phyloP scores from a whole-genome alignment of 768 basidiomycete genomes.

The Auricularia heimuer region DNA sequence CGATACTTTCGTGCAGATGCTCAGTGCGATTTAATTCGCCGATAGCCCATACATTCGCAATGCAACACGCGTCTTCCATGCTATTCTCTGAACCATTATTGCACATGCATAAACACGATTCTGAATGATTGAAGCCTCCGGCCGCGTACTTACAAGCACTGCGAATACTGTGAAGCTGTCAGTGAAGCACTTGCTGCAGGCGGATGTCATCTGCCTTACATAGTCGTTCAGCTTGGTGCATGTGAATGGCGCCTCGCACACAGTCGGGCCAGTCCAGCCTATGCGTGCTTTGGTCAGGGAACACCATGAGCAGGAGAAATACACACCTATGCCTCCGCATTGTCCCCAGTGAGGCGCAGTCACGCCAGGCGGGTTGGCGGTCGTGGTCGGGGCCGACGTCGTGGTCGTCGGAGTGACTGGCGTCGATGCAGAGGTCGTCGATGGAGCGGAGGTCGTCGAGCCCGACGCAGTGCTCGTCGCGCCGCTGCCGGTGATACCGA shows the following conservation, averaged over 20 bases:
- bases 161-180: neutral
- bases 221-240: neutral
- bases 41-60: too few relatives aligned
- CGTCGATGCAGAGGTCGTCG: neutral
- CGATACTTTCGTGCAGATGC: too few relatives aligned
- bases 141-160: neutral
- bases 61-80: too few relatives aligned
- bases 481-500: slow-evolving; percentile 25
- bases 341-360: neutral
- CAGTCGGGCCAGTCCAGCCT: neutral
- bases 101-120: too few relatives aligned
- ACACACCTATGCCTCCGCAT: neutral
- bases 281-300: neutral
- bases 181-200: neutral
- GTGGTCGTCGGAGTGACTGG: neutral
- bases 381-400: neutral
- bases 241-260: neutral
- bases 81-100: too few relatives aligned
- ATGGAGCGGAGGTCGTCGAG: neutral
- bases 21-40: too few relatives aligned
- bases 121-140: too few relatives aligned
- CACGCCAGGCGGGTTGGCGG: neutral
- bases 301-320: neutral
- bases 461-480: neutral
- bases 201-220: too few relatives aligned